These are phyloP conservation scores for Candida succiphila DNA, from an alignment of 805 yeast genomes.

Conservation along the genomic window DNA sequence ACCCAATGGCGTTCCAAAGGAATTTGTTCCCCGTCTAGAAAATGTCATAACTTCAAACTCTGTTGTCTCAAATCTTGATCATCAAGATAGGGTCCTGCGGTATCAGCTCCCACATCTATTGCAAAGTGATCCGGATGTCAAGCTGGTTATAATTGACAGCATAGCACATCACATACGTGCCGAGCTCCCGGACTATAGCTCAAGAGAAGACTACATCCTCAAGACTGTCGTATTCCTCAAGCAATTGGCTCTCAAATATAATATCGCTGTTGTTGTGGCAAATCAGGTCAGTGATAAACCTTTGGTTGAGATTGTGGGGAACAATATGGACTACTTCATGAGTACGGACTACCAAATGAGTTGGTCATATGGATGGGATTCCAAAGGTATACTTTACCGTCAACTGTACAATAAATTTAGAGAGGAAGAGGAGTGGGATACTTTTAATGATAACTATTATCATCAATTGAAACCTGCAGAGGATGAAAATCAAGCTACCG, in stretches of 20 bases:
- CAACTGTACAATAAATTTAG: constrained; percentile 11
- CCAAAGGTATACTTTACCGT: constrained; percentile 19
- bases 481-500: background rate
- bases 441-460: constrained; percentile 12
- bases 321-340: constrained; percentile 25
- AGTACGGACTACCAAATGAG: constrained; percentile 58
- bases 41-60: constrained; percentile 20
- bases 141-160: constrained; percentile 66
- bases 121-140: constrained; percentile 28
- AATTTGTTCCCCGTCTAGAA: constrained; percentile 22
- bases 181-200: constrained; percentile 35
- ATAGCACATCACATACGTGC: constrained; percentile 73
- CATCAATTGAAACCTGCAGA: constrained; percentile 5
- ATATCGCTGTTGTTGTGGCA: constrained; percentile 57
- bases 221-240: constrained; percentile 38
- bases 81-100: constrained; percentile 61
- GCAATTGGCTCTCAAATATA: constrained; percentile 32
- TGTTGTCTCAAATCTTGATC: constrained; percentile 42
- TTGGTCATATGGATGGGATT: constrained; percentile 70
- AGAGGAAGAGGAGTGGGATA: constrained; percentile 6
- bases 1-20: constrained; percentile 18
- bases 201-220: constrained; percentile 32
- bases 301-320: constrained; percentile 18
- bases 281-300: constrained; percentile 75
- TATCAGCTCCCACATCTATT: constrained; percentile 60